phyloP scores from a whole-genome alignment of 345 rosid species.

The Sisymbrium altissimum region DNA sequence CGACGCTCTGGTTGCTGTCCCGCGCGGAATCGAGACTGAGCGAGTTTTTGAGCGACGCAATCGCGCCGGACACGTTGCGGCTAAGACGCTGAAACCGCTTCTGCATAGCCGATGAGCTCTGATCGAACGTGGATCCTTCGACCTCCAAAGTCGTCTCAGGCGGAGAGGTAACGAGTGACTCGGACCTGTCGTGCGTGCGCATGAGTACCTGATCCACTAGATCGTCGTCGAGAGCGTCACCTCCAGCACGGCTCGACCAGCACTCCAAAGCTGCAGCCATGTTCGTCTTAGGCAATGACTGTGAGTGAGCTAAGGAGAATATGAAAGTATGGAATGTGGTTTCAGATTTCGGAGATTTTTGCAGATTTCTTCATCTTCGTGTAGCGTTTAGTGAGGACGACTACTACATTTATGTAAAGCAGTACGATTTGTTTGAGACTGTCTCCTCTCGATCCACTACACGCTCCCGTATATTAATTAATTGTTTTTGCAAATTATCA shows the following conservation, averaged over 20 bases:
- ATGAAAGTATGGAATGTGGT: not conserved
- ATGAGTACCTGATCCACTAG: conserved; percentile 90
- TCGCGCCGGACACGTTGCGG: conserved; percentile 85
- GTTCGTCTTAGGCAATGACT: not conserved
- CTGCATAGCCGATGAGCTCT: conserved; percentile 58
- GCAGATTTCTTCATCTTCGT: conserved; percentile 20
- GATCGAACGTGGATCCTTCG: conserved; percentile 29
- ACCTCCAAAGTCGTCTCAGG: conserved; percentile 16
- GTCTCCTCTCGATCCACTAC: conserved; percentile 12
- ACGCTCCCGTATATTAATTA: conserved; percentile 12
- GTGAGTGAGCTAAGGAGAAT: not conserved
- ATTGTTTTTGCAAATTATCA: not conserved
- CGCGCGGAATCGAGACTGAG: conserved; percentile 70
- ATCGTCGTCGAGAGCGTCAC: conserved; percentile 64
- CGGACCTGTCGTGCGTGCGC: conserved; percentile 80
- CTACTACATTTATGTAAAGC: conserved; percentile 18
- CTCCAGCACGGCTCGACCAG: conserved; percentile 80
- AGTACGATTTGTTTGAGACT: conserved; percentile 8
- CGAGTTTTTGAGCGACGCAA: conserved; percentile 82
- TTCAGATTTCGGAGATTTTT: conserved; percentile 27
- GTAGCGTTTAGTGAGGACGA: conserved; percentile 7
- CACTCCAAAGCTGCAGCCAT: conserved; percentile 99
- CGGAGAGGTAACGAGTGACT: conserved; percentile 30
- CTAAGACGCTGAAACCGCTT: conserved; percentile 75
- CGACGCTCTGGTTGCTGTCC: conserved; percentile 29